Conservation (phyloP, 306 rosid species). For the Lathyrus tuberosus region DNA sequence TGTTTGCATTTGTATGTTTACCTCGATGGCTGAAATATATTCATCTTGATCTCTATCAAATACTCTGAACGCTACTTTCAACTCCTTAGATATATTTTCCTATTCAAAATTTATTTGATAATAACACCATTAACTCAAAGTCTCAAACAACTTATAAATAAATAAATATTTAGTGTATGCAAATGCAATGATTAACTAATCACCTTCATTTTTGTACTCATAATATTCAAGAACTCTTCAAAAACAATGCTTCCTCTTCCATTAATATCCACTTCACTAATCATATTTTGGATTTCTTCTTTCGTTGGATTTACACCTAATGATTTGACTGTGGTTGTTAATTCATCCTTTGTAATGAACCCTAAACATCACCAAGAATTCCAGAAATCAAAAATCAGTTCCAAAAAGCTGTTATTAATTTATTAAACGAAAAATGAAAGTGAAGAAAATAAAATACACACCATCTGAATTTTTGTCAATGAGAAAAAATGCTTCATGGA, state of each 20-base stretch:
- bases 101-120: constrained; percentile 20
- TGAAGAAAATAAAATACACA: constrained; percentile 32
- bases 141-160: too few species aligned
- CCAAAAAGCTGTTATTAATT: not conserved
- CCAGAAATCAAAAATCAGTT: not conserved
- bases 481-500: constrained; percentile 73
- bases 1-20: too few species aligned
- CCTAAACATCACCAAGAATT: constrained; percentile 48
- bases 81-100: constrained; percentile 57
- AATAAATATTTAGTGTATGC: too few species aligned
- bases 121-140: too few species aligned
- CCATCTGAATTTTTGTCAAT: constrained; percentile 72
- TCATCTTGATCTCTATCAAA: not conserved
- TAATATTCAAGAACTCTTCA: constrained; percentile 67
- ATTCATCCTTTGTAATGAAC: constrained; percentile 71
- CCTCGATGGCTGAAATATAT: not conserved
- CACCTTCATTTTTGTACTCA: constrained; percentile 66
- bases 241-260: constrained; percentile 75
- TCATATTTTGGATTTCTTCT: constrained; percentile 74
- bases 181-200: too few species aligned
- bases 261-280: constrained; percentile 64
- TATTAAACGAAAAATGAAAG: not conserved
- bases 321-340: constrained; percentile 64
- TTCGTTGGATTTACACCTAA: constrained; percentile 75
- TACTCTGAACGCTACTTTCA: not conserved